Base-by-base conservation (phyloP, 352 stramenopile species). In the Pythium phragmiticola region DNA sequence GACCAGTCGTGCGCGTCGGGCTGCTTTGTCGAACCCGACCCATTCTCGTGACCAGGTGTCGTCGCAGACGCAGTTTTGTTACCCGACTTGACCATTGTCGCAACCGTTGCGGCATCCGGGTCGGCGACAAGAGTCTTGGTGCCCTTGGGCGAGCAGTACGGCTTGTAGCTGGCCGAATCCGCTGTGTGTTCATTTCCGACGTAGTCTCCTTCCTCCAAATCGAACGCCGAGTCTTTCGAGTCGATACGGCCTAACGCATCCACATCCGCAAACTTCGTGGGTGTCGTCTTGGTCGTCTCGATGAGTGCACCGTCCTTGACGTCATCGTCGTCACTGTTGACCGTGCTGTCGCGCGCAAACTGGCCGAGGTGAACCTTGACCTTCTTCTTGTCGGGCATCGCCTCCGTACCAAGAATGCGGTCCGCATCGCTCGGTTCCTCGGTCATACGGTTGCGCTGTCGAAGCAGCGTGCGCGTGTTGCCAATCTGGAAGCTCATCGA, bases 401-500 rank as follows among this genome's bases (percentile, higher is more conserved):
- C 75, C 26, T 89, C 74, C 11, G 65, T 55, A 49, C 77, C 66
- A 0, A 84, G 46, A 17, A 90, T 54, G 16, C 70, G 73, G 55
- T 91, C 83, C 16, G 49, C 69, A 49, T 90, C 77, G 30, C 69
- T 77, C 5, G 59, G 51, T 2, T 83, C 80, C 47, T 83, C 81
- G 14, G 76, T 72, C 82, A 90, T 88, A 41, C 88, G 87, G 72
- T 92, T 94, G 11, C 84, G 78, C 60, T 94, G 87, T 2, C 87
- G 84, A 34, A 93, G 65, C n/a, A 95, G 57, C 21, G 87, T 94
- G 16, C 87, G 78, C 16, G 87, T 95, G 69, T 91, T 94, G 37
- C 82, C 84, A 48, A 95, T 95, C 61, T 94, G 82, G 62, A 95
- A 95, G 52, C 81, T 87, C 30, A 87, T 89, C 1, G 87, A 95